Evolutionary conservation across 441 rosid genomes (phyloP).

Genomic region (Manihot esculenta): DNA sequence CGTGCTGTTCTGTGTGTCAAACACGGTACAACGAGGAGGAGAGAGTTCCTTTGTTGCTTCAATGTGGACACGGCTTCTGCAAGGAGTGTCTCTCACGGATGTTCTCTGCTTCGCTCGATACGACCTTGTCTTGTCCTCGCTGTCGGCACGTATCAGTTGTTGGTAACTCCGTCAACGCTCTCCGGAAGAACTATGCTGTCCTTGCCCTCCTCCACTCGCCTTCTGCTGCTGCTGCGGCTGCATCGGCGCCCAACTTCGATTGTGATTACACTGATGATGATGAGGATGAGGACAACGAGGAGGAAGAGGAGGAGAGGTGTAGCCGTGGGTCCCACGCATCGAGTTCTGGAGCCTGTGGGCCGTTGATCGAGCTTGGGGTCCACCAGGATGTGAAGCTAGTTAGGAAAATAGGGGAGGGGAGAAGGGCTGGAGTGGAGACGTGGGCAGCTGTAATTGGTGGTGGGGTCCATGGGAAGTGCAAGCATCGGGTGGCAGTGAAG

Average conservation of each 20-base stretch:
- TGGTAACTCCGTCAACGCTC: conserved; percentile 88
- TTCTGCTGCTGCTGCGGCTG: conserved; percentile 14
- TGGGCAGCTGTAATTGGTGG: conserved; percentile 67
- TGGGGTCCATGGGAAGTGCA: conserved; percentile 46
- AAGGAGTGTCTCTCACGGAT: conserved; percentile 80
- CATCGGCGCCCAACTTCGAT: conserved; percentile 44
- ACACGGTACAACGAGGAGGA: conserved; percentile 92
- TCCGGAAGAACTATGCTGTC: conserved; percentile 83
- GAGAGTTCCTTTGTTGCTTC: conserved; percentile 83
- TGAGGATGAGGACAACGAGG: conserved; percentile 29
- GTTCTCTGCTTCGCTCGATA: conserved; percentile 87
- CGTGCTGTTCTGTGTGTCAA: conserved; percentile 96
- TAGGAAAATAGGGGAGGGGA: conserved; percentile 52
- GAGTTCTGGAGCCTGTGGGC: conserved; percentile 56
- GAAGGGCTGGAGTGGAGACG: conserved; percentile 68
- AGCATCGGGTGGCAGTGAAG: conserved; percentile 76
- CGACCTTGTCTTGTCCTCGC: conserved; percentile 78
- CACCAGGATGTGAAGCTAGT: conserved; percentile 52
- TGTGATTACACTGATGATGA: conserved; percentile 57
- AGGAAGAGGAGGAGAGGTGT: conserved; percentile 35
- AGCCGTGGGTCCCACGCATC: conserved; percentile 52
- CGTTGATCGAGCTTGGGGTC: conserved; percentile 54
- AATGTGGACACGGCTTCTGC: conserved; percentile 97
- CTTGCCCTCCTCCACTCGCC: conserved; percentile 73
- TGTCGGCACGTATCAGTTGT: conserved; percentile 90